Evolutionary conservation across 495 filamentous ascomycete genomes (phyloP).

Genomic region (Neurospora intermedia): DNA sequence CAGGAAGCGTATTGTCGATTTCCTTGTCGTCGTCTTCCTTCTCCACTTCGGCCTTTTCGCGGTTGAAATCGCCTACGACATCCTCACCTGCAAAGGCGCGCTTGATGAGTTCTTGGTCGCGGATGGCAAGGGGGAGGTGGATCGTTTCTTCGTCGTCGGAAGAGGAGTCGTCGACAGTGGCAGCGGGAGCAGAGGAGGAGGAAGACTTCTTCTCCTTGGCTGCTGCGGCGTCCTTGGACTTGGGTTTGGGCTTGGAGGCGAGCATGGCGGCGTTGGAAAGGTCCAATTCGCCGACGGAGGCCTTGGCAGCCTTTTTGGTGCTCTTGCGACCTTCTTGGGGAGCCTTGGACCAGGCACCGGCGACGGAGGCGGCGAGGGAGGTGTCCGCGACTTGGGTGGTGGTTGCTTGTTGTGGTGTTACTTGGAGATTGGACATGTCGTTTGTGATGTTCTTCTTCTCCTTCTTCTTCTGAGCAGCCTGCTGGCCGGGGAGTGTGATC

Average conservation of each 20-base stretch:
- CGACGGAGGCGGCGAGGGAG: slow-evolving; percentile 1
- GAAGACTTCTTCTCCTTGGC: neutral
- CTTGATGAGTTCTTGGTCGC: slow-evolving; percentile 72
- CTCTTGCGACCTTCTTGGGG: slow-evolving; percentile 17
- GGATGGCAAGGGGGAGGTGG: slow-evolving; percentile 51
- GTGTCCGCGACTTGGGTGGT: neutral
- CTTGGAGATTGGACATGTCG: neutral
- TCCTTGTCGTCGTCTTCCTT: slow-evolving; percentile 79
- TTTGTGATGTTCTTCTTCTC: neutral
- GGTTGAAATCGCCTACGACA: slow-evolving; percentile 69
- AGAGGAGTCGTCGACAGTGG: slow-evolving; percentile 16
- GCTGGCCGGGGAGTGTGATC: slow-evolving; percentile 1
- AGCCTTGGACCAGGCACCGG: slow-evolving; percentile 1
- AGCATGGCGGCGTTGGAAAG: slow-evolving; percentile 27
- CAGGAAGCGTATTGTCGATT: slow-evolving; percentile 74
- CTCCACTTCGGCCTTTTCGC: slow-evolving; percentile 63
- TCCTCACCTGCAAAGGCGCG: slow-evolving; percentile 84
- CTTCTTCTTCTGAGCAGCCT: slow-evolving; percentile 1
- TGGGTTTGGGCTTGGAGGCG: slow-evolving; percentile 19
- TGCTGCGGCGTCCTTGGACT: slow-evolving; percentile 7
- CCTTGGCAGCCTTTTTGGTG: slow-evolving; percentile 13
- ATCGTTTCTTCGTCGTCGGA: slow-evolving; percentile 49
- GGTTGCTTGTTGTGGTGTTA: neutral
- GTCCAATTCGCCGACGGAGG: slow-evolving; percentile 26
- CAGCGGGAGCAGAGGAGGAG: neutral